Conservation (phyloP, 2,329 filamentous ascomycete genomes). For the Neonectria magnoliae region DNA sequence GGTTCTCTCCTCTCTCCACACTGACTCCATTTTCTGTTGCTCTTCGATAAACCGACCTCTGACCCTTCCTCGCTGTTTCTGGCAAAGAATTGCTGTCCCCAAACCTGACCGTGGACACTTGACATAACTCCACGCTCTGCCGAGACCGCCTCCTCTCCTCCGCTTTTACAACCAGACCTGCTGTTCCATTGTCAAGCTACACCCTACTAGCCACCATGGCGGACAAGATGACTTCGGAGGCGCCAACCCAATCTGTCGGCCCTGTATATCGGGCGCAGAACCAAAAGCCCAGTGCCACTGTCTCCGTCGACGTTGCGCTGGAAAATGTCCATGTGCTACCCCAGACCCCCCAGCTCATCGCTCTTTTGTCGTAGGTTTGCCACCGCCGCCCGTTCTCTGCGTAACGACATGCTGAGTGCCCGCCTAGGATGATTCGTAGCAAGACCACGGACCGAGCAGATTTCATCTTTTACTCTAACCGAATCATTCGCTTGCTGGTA, state of each 20-base stretch:
- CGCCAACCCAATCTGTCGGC: slow-evolving; percentile 73
- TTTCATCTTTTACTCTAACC: slow-evolving; percentile 99
- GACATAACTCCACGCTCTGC: background rate
- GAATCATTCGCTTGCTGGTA: slow-evolving; percentile 94
- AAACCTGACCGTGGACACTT: background rate
- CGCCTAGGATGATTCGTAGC: slow-evolving; percentile 88
- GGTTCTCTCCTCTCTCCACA: slow-evolving; percentile 10
- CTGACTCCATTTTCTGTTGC: background rate
- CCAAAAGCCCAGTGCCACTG: slow-evolving; percentile 86
- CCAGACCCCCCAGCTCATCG: slow-evolving; percentile 96
- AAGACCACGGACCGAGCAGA: slow-evolving; percentile 90
- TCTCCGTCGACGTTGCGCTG: slow-evolving; percentile 83
- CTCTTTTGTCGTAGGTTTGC: slow-evolving; percentile 87
- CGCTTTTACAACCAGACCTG: background rate
- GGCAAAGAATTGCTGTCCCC: background rate
- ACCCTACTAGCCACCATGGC: slow-evolving; percentile 39
- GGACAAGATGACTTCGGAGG: slow-evolving; percentile 36
- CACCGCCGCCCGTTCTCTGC: slow-evolving; percentile 25
- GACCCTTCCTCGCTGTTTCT: background rate
- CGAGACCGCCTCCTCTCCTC: background rate
- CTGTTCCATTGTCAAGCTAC: slow-evolving; percentile 20
- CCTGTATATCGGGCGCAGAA: slow-evolving; percentile 80
- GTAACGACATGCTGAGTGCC: slow-evolving; percentile 33
- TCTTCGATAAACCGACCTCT: background rate
- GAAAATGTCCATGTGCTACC: slow-evolving; percentile 90